A percentile compares a stretch with the other conserved stretches of the same genome.
phyloP scores from a whole-genome alignment of 192 early-diverging fungal species.

The Kickxella alabastrina region DNA sequence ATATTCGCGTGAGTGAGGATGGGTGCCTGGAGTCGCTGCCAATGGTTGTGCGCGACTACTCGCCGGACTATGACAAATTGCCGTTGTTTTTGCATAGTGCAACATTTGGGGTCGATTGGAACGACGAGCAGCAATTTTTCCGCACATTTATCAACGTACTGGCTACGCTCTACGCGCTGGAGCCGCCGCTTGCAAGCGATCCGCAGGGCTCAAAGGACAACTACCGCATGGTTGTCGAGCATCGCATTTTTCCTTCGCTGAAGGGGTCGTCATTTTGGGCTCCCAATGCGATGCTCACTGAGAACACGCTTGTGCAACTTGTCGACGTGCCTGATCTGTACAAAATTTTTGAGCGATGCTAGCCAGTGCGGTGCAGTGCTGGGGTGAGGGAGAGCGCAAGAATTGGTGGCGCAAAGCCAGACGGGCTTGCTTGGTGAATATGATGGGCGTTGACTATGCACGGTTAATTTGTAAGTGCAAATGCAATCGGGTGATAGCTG shows the following conservation, averaged over 20 bases:
- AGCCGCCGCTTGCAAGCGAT: slow-evolving; percentile 41
- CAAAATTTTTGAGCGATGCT: slow-evolving; percentile 97
- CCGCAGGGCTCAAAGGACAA: slow-evolving; percentile 38
- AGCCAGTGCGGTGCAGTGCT: no score
- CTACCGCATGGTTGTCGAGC: slow-evolving; percentile 67
- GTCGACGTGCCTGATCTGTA: slow-evolving; percentile 87
- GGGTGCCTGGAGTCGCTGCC: slow-evolving; percentile 71
- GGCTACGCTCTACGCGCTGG: slow-evolving; percentile 48
- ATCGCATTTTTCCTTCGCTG: slow-evolving; percentile 78
- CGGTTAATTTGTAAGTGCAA: no score
- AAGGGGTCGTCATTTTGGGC: slow-evolving; percentile 68
- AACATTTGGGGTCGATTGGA: slow-evolving; percentile 82
- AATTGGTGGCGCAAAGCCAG: no score
- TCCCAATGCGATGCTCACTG: slow-evolving; percentile 56
- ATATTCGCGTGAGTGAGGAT: slow-evolving; percentile 60
- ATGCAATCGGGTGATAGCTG: no score
- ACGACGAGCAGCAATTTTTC: slow-evolving; percentile 81
- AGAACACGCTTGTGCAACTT: slow-evolving; percentile 67
- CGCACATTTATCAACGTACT: slow-evolving; percentile 59
- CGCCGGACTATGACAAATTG: slow-evolving; percentile 79
- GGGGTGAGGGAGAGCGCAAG: no score
- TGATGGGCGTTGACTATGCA: no score
- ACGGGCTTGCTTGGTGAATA: no score
- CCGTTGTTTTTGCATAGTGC: slow-evolving; percentile 79
- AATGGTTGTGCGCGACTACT: slow-evolving; percentile 75